Evolutionary conservation across 2,329 filamentous ascomycete species (phyloP).

Genomic region (Fusarium sp.): DNA sequence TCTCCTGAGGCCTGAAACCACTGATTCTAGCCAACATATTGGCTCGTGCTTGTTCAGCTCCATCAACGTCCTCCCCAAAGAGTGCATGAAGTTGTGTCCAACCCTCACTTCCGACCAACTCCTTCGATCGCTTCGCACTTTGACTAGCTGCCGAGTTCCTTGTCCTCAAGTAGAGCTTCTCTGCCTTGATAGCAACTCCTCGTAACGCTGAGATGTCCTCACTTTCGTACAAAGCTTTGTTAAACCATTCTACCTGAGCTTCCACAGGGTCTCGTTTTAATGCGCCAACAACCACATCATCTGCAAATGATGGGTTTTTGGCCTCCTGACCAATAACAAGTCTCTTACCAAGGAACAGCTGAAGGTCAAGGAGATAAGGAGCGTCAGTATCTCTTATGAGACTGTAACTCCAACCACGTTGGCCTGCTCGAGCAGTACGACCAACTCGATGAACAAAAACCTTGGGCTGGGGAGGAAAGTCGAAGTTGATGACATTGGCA

Average conservation of each 20-base stretch:
- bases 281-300: slow-evolving; percentile 85
- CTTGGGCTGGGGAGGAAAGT: slow-evolving; percentile 96
- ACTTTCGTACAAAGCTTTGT: slow-evolving; percentile 79
- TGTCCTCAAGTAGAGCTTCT: slow-evolving; percentile 91
- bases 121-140: slow-evolving; percentile 87
- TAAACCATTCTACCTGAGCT: slow-evolving; percentile 81
- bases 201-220: slow-evolving; percentile 77
- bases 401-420: slow-evolving; percentile 94
- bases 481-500: slow-evolving; percentile 98
- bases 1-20: slow-evolving; percentile 88
- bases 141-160: slow-evolving; percentile 89
- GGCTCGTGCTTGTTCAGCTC: slow-evolving; percentile 76
- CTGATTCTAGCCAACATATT: slow-evolving; percentile 91
- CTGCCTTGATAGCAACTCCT: slow-evolving; percentile 83
- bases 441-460: slow-evolving; percentile 97
- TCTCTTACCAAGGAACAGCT: slow-evolving; percentile 90
- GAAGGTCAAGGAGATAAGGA: slow-evolving; percentile 91
- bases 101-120: slow-evolving; percentile 73
- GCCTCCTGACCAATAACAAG: slow-evolving; percentile 78
- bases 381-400: slow-evolving; percentile 87
- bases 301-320: slow-evolving; percentile 74
- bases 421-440: slow-evolving; percentile 92
- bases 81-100: slow-evolving; percentile 83
- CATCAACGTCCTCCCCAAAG: slow-evolving; percentile 76
- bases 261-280: slow-evolving; percentile 79